phyloP scores from a whole-genome alignment of 139 green algal genomes.

The Astrephomene gubernaculifera region DNA sequence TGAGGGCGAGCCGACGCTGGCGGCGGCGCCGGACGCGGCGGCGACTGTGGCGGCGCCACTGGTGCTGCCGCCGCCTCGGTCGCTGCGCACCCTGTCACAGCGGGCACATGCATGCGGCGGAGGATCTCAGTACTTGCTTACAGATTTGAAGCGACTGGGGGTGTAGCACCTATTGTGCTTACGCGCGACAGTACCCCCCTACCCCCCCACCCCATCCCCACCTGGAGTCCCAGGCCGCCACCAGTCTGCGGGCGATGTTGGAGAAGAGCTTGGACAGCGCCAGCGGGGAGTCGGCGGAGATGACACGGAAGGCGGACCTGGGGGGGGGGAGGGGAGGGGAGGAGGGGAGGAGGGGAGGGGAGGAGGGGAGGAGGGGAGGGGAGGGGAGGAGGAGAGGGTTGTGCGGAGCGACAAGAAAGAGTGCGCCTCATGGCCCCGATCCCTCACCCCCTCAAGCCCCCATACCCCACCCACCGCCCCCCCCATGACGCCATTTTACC shows the following conservation, averaged over 20 bases:
- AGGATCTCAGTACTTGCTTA: no score
- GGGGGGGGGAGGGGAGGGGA: not conserved
- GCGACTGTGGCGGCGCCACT: not conserved
- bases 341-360: not conserved
- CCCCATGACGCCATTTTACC: no score
- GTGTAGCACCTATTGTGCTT: not conserved
- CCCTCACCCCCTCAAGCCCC: no score
- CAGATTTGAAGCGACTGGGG: no score
- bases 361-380: no score
- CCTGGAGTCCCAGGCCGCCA: conserved; percentile 52
- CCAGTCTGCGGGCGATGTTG: conserved; percentile 50
- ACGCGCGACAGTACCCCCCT: no score
- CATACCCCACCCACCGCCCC: no score
- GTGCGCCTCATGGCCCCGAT: no score
- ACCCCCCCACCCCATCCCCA: not conserved
- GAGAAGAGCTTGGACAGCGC: conserved; percentile 58
- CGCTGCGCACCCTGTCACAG: conserved; percentile 32
- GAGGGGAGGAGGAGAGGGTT: no score
- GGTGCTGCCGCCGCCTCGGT: conserved; percentile 11
- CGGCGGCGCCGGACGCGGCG: not conserved
- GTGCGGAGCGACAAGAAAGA: no score
- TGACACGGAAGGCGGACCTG: conserved; percentile 42
- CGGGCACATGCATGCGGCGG: no score
- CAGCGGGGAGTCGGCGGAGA: conserved; percentile 47
- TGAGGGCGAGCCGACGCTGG: not conserved